These are phyloP conservation scores for Apostasia ramifera DNA, from an alignment of 106 monocot genomes.

Conservation along the genomic window DNA sequence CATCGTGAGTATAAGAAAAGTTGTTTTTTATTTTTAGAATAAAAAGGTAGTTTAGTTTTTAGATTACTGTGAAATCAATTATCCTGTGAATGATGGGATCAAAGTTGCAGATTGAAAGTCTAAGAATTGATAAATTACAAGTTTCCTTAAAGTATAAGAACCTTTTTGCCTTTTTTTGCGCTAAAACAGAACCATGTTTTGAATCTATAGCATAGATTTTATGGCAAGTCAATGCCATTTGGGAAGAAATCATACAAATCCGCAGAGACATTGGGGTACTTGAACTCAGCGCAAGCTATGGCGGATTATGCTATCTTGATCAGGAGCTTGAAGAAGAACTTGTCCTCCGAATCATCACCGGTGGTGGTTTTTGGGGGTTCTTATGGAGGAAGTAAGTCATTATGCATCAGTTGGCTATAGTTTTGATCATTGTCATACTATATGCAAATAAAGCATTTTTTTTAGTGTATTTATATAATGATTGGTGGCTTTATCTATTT, in stretches of 20 bases:
- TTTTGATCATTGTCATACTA: too few species aligned
- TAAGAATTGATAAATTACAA: neutral
- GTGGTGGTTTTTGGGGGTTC: slow-evolving; percentile 94
- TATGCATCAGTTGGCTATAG: neutral
- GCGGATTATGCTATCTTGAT: slow-evolving; percentile 85
- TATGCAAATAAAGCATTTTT: too few species aligned
- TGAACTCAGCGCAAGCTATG: slow-evolving; percentile 73
- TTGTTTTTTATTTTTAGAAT: too few species aligned
- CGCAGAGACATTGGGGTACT: slow-evolving; percentile 57
- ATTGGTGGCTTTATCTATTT: too few species aligned
- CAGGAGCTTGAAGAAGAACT: slow-evolving; percentile 74
- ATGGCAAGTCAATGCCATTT: slow-evolving; percentile 80
- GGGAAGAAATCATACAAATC: slow-evolving; percentile 53
- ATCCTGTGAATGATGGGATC: too few species aligned
- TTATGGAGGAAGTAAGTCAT: slow-evolving; percentile 79
- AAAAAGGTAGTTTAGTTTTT: too few species aligned
- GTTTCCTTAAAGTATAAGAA: neutral
- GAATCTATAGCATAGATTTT: slow-evolving; percentile 72
- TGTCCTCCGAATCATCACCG: slow-evolving; percentile 77
- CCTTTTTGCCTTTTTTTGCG: neutral
- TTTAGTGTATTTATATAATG: too few species aligned
- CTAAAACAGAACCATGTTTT: neutral
- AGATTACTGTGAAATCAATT: too few species aligned
- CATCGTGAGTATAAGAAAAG: too few species aligned
- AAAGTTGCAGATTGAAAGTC: too few species aligned